Evolutionary conservation across 2,329 filamentous ascomycete genomes (phyloP).

Genomic region (Xylariaceae sp.): DNA sequence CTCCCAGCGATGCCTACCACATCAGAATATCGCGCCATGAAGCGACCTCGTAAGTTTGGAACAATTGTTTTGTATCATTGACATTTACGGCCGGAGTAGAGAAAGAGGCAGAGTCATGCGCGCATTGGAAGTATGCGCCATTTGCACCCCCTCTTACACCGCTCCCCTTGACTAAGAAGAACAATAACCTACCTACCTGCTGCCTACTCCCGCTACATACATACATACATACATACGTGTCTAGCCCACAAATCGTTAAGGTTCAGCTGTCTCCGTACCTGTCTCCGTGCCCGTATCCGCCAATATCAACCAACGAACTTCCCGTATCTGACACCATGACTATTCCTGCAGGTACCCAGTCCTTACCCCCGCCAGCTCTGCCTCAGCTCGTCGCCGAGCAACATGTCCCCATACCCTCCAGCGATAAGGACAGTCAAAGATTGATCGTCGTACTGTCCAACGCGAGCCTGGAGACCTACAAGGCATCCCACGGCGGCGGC

Average conservation of each 20-base stretch:
- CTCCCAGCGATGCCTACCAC: slow-evolving; percentile 17
- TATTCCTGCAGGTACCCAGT: slow-evolving; percentile 75
- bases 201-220: background rate
- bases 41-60: slow-evolving; percentile 36
- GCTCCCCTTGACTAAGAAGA: no score
- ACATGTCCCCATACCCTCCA: slow-evolving; percentile 77
- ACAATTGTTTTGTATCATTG: slow-evolving; percentile 8
- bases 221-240: background rate
- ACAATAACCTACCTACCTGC: no score
- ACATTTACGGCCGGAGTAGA: background rate
- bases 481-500: slow-evolving; percentile 73
- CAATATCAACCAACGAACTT: background rate
- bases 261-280: background rate
- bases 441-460: slow-evolving; percentile 96
- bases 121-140: background rate
- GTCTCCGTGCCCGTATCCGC: background rate
- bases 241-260: background rate
- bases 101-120: background rate
- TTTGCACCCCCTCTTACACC: no score
- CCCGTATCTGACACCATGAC: slow-evolving; percentile 32
- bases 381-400: slow-evolving; percentile 94
- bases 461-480: slow-evolving; percentile 97
- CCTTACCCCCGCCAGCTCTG: slow-evolving; percentile 86
- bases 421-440: slow-evolving; percentile 87
- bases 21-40: slow-evolving; percentile 32